A percentile compares a stretch with the other conserved stretches of the same genome.
phyloP scores from a whole-genome alignment of 305 asterid species.

The Rubia tinctorum region DNA sequence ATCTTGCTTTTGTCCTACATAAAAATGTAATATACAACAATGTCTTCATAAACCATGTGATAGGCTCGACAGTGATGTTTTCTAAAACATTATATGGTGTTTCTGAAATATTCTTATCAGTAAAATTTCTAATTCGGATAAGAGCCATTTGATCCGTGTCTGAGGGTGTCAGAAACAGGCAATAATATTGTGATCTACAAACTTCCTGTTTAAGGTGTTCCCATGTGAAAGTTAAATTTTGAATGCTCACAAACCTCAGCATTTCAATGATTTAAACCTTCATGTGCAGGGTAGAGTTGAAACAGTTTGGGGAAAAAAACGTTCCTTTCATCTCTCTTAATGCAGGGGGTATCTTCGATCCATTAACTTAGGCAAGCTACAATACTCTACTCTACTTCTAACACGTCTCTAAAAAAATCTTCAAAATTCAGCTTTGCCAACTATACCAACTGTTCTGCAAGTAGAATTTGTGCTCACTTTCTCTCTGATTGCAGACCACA shows the following conservation, averaged over 20 bases:
- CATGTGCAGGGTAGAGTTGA: slow-evolving; percentile 23
- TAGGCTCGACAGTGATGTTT: neutral
- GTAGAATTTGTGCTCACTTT: neutral
- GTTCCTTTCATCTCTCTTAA: slow-evolving; percentile 36
- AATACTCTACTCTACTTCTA: neutral
- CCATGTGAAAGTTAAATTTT: neutral
- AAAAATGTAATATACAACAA: neutral
- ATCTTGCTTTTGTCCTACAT: neutral
- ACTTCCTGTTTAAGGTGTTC: neutral
- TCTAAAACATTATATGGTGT: neutral
- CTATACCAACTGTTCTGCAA: too few relatives aligned
- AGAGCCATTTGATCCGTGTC: neutral
- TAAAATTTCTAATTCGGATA: neutral
- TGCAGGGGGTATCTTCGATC: slow-evolving; percentile 5
- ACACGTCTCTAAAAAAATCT: neutral
- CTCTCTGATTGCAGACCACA: slow-evolving; percentile 27
- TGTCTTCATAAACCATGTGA: neutral
- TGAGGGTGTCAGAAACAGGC: neutral
- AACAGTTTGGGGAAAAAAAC: slow-evolving; percentile 61
- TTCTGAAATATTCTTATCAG: neutral
- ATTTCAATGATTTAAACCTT: neutral
- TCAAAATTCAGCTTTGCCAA: too few relatives aligned
- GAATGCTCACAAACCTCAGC: neutral
- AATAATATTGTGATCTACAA: neutral
- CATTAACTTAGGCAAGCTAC: slow-evolving; percentile 33